Evolutionary conservation across 805 yeast species (phyloP), one percentile per base, ranked within the genome.

Genomic region (Teunomyces funiuensis): DNA sequence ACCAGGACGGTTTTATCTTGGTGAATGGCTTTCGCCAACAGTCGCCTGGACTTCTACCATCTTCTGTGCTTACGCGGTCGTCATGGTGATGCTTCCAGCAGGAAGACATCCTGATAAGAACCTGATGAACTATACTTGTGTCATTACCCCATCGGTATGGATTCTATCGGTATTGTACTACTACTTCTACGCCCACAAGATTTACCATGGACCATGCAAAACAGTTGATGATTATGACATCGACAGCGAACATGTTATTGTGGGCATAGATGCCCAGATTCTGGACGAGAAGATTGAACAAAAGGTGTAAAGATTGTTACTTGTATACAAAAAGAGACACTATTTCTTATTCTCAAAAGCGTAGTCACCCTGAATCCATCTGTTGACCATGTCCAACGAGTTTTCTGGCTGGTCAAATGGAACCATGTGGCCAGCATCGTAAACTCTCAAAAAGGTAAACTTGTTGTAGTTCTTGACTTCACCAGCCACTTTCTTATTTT

Each of bases 381-480:
- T 76, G 71, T 88, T 85, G 48, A 90, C 77, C 89, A 90, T 83
- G 42, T 79, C 88, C 48, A 85, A 72, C 2, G 96, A 69, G 55
- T 75, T 74, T 54, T 77, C 81, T 14, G 97, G 95, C 69, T 85
- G 91, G 66, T 90, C 90, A 56, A 69, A 83, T 13, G 97, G 97
- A 47, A 88, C 96, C 97, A 90, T 89, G 67, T 91, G 97, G 19
- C 97, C 97, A 39, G 95, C 97, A 48, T 81, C 91, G 55, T 73
- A 90, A 7, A 90, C 79, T 62, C 96, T 78, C 62, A 88, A 73
- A 71, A 84, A 91, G 3, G 96, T 85, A 53, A 90, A 80, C 45
- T 77, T 73, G 36, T 82, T 82, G 50, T 72, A 76, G 56, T 79
- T 83, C 70, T 88, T 88, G 20, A 82, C 83, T 54, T 84, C 80